These are phyloP conservation scores for Dissophora ornata DNA, from an alignment of 192 early-diverging fungal genomes.

Conservation along the genomic window DNA sequence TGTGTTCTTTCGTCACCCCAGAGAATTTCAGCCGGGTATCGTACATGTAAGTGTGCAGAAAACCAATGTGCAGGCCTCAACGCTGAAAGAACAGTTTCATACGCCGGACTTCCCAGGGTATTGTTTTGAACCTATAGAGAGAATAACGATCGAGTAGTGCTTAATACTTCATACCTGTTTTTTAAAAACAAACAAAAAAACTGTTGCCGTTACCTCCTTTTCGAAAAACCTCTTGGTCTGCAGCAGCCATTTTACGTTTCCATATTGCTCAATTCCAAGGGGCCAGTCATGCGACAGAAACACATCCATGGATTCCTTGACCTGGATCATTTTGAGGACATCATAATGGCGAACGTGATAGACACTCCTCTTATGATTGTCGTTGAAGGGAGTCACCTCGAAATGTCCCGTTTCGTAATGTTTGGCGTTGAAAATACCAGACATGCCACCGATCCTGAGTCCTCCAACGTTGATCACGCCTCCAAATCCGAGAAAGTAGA, in stretches of 20 bases:
- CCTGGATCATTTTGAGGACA: conserved; percentile 78
- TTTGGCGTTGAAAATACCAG: conserved; percentile 86
- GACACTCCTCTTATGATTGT: conserved; percentile 70
- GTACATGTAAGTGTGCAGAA: conserved; percentile 94
- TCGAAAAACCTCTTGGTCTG: conserved; percentile 78
- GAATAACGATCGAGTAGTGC: no score
- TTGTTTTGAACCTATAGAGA: conserved; percentile 68
- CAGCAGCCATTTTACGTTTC: conserved; percentile 73
- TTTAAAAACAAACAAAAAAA: not conserved
- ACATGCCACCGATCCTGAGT: conserved; percentile 91
- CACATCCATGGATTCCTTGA: conserved; percentile 83
- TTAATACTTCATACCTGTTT: no score
- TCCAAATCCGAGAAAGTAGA: conserved; percentile 91
- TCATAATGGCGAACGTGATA: conserved; percentile 93
- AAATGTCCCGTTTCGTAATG: conserved; percentile 76
- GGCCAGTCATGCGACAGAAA: conserved; percentile 99
- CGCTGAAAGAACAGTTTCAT: conserved; percentile 75
- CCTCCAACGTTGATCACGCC: conserved; percentile 91
- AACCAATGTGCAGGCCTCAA: conserved; percentile 94
- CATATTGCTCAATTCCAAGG: conserved; percentile 81
- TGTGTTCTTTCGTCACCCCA: conserved; percentile 42
- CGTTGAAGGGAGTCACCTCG: conserved; percentile 83
- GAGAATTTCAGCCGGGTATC: conserved; percentile 79
- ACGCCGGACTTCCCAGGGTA: conserved; percentile 81
- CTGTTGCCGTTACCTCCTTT: conserved; percentile 67